phyloP scores from a whole-genome alignment of 352 stramenopile genomes.

The Phytophthora pluvialis region DNA sequence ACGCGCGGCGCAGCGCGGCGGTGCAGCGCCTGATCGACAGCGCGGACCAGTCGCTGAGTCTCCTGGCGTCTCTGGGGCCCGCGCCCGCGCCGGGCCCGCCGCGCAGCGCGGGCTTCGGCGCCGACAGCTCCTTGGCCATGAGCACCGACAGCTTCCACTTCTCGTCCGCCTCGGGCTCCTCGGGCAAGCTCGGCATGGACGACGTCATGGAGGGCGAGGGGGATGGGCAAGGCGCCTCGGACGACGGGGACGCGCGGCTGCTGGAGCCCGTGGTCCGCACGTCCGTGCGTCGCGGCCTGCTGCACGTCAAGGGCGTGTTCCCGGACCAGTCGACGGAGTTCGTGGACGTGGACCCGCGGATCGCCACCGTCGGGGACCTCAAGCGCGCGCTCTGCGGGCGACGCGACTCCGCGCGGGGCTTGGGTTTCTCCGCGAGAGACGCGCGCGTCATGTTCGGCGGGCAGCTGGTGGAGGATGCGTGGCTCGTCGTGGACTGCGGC shows the following conservation, averaged over 20 bases:
- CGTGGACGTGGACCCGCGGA: slow-evolving; percentile 73
- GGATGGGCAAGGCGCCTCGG: not conserved
- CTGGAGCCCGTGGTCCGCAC: slow-evolving; percentile 53
- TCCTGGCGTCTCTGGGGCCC: slow-evolving; percentile 67
- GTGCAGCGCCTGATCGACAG: slow-evolving; percentile 82
- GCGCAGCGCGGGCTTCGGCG: slow-evolving; percentile 17
- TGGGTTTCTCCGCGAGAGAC: slow-evolving; percentile 53
- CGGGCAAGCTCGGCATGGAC: slow-evolving; percentile 9
- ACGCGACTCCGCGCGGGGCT: slow-evolving; percentile 45
- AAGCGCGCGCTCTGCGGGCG: slow-evolving; percentile 70
- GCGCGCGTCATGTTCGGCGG: slow-evolving; percentile 81
- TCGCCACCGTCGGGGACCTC: slow-evolving; percentile 75
- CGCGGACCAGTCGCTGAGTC: slow-evolving; percentile 69
- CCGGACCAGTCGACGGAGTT: slow-evolving; percentile 85
- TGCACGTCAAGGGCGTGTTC: slow-evolving; percentile 88
- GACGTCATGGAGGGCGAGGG: slow-evolving; percentile 15
- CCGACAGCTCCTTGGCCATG: slow-evolving; percentile 17
- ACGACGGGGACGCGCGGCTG: slow-evolving; percentile 22
- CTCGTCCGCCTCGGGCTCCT: slow-evolving; percentile 19
- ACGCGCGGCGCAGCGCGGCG: slow-evolving; percentile 47
- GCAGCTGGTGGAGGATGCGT: slow-evolving; percentile 78
- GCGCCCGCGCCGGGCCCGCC: slow-evolving; percentile 11
- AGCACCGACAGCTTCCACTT: slow-evolving; percentile 52
- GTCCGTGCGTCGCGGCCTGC: slow-evolving; percentile 54
- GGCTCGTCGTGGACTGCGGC: slow-evolving; percentile 84